Conservation (phyloP, 1,284 basidiomycete species). For the Entoloma clypeatum region DNA sequence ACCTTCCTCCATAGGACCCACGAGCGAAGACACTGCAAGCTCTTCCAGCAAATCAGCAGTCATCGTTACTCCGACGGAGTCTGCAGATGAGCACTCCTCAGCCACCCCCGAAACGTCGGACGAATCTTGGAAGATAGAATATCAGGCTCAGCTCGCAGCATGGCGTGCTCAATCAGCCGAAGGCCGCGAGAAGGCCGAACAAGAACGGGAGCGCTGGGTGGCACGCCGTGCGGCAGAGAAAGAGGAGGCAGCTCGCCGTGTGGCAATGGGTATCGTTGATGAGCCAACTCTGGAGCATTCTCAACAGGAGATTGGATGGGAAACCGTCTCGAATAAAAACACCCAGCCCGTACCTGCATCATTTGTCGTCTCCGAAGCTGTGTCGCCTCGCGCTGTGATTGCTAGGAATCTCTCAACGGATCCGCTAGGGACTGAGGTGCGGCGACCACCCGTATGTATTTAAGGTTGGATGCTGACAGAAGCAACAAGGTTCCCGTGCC, state of each 20-base stretch:
- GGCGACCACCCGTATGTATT: constrained; percentile 7
- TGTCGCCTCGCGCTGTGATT: constrained; percentile 36
- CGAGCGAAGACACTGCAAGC: constrained; percentile 5
- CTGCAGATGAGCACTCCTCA: constrained; percentile 12
- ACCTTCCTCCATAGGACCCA: constrained; percentile 18
- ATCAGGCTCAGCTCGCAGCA: constrained; percentile 63
- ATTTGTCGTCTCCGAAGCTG: constrained; percentile 6
- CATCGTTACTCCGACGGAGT: background rate
- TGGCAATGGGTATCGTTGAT: constrained; percentile 23
- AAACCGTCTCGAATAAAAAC: constrained; percentile 40
- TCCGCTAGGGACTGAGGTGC: constrained; percentile 35
- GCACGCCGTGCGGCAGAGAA: constrained; percentile 42
- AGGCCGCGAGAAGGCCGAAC: constrained; percentile 72
- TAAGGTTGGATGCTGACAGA: background rate
- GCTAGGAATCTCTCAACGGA: constrained; percentile 42
- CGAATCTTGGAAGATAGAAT: constrained; percentile 45
- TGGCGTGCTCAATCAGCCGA: constrained; percentile 77
- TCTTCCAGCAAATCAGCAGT: constrained; percentile 2
- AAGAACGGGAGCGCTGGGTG: constrained; percentile 71
- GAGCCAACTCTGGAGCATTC: constrained; percentile 13
- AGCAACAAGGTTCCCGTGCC: constrained; percentile 4
- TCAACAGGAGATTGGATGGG: constrained; percentile 46
- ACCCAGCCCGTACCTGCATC: constrained; percentile 23
- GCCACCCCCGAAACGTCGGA: constrained; percentile 21
- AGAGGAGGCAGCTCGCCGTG: constrained; percentile 35